Percentiles rank a stretch among this genome's conserved stretches.
phyloP scores from a whole-genome alignment of 208 protist species.

The Acanthamoeba lenticulata region DNA sequence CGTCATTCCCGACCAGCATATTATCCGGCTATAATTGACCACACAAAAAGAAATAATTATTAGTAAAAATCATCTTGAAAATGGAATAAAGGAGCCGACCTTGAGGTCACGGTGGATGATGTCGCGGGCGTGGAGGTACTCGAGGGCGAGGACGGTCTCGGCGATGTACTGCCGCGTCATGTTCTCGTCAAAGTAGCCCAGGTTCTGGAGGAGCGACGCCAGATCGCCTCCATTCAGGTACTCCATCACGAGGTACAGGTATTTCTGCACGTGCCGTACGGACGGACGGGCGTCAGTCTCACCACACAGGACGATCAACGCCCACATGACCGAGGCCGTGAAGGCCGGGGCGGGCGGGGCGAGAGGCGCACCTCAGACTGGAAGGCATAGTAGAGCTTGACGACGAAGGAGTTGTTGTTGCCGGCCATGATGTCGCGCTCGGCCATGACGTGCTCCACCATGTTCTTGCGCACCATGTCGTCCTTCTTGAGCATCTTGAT shows the following conservation, averaged over 20 bases:
- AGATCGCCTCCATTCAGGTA: conserved; percentile 88
- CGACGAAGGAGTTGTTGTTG: conserved; percentile 83
- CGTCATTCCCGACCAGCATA: conserved; percentile 82
- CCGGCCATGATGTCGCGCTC: conserved; percentile 84
- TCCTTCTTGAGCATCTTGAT: conserved; percentile 87
- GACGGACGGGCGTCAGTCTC: no score
- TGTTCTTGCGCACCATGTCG: conserved; percentile 85
- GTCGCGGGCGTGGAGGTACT: conserved; percentile 84
- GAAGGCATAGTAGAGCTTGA: conserved; percentile 88
- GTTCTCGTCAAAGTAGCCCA: neutral
- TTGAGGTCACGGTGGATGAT: conserved; percentile 71
- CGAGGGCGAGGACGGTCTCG: conserved; percentile 83
- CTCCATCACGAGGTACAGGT: conserved; percentile 86
- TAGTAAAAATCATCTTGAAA: neutral
- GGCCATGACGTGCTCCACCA: conserved; percentile 79
- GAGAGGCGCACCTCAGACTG: conserved; percentile 64
- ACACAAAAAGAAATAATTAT: neutral
- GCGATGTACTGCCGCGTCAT: conserved; percentile 79
- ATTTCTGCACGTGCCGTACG: neutral
- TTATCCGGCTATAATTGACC: conserved; percentile 78
- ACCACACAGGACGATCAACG: neutral
- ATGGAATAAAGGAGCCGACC: neutral
- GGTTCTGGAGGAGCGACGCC: conserved; percentile 74
- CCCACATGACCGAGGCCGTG: no score
- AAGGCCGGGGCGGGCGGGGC: no score